Evolutionary conservation across 2,329 filamentous ascomycete genomes (phyloP).

Genomic region (Scolecobasidium constrictum): DNA sequence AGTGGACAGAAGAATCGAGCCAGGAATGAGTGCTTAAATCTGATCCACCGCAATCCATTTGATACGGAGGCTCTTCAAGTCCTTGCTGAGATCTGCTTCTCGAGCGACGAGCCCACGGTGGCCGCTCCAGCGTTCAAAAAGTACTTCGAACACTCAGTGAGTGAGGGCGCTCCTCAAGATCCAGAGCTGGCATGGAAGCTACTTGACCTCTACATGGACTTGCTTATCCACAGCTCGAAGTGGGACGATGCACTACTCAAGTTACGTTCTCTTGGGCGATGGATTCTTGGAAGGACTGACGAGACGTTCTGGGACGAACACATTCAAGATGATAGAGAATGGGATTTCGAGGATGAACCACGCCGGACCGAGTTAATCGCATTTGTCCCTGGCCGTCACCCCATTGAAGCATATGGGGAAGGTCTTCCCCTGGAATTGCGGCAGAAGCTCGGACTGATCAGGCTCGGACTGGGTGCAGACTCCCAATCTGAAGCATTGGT

Average conservation of each 20-base stretch:
- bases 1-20: slow-evolving; percentile 35
- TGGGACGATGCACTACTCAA: slow-evolving; percentile 56
- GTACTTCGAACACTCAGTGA: slow-evolving; percentile 39
- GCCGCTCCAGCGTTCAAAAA: slow-evolving; percentile 41
- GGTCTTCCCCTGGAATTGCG: slow-evolving; percentile 73
- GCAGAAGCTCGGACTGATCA: slow-evolving; percentile 71
- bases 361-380: slow-evolving; percentile 51
- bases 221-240: slow-evolving; percentile 55
- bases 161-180: slow-evolving; percentile 29
- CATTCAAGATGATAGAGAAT: slow-evolving; percentile 73
- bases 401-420: slow-evolving; percentile 53
- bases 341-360: slow-evolving; percentile 62
- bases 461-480: slow-evolving; percentile 57
- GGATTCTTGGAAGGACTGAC: slow-evolving; percentile 64
- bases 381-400: slow-evolving; percentile 47
- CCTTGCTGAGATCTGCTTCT: slow-evolving; percentile 46
- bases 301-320: slow-evolving; percentile 67
- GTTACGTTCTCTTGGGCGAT: slow-evolving; percentile 64
- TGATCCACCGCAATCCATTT: slow-evolving; percentile 42
- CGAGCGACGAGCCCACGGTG: slow-evolving; percentile 35
- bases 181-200: slow-evolving; percentile 62
- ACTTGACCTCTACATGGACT: slow-evolving; percentile 72
- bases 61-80: slow-evolving; percentile 44
- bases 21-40: slow-evolving; percentile 40
- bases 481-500: slow-evolving; percentile 62